Base-by-base conservation (phyloP, 2,329 filamentous ascomycete genomes). In the Hysterium pulicare region DNA sequence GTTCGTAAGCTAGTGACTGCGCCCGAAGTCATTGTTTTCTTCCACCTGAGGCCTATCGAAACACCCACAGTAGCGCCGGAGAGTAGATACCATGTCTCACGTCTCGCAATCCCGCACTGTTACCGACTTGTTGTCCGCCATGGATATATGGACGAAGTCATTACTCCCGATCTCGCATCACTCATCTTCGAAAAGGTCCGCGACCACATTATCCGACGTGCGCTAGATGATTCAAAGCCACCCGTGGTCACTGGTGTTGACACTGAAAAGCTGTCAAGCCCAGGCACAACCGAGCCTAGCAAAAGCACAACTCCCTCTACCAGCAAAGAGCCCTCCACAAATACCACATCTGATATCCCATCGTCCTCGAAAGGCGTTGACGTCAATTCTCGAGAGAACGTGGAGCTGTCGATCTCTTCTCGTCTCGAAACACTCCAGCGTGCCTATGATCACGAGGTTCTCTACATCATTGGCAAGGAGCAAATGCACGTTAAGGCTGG, bases 91-190 rank as follows among this genome's bases (percentile, higher is more conserved):
- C 66, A 69, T n/a, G 66, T 76, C 5, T 58, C 60, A 5, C 61
- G 69, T 5, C 63, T 72, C 5, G 60, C 69, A 0, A 64, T 86
- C 15, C 79, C 79, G 0, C 77, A 81, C 23, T 83, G 81, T 51
- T 89, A 87, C 58, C 78, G 83, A 3, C 71, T 89, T 7, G 79
- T 84, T 2, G 73, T 87, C 2, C 78, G 84, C 10, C 82, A 88
- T 55, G 86, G 86, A 1, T 90, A 85, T 61, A 84, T 79, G 63
- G 86, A 90, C 52, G 77, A 84, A 47, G 76, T 87, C 21, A 74
- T 89, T 34, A 83, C 78, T 0, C 78, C 78, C 0, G 78, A 86
- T 44, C 71, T 89, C 5, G 82, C 56, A 2, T 54, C 55, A 0
- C 46, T 62, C 4, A 74, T 87, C 22, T 76, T 77, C 40, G 74